Conservation (phyloP, 768 basidiomycete species). For the Psilocybe cubensis region DNA sequence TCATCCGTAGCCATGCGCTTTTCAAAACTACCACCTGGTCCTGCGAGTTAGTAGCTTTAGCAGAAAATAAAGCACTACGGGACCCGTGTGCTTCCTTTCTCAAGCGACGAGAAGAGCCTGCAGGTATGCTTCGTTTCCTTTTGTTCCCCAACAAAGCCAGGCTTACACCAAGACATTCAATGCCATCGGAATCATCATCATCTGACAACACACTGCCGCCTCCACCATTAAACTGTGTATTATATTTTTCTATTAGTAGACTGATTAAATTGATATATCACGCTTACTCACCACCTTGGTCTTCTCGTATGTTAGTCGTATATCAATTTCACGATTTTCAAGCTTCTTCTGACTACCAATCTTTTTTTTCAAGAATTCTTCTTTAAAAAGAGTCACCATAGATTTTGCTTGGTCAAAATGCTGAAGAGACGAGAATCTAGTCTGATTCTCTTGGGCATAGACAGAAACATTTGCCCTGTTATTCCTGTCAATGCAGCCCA, state of each 20-base stretch:
- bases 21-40: no score
- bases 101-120: no score
- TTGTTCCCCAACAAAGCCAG: no score
- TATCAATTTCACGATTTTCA: constrained; percentile 1
- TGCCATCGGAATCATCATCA: no score
- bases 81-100: no score
- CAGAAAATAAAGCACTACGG: no score
- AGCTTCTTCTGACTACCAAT: neutral
- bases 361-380: constrained; percentile 7
- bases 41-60: no score
- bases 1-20: no score
- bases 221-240: neutral
- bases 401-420: neutral
- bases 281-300: neutral
- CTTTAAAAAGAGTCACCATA: neutral
- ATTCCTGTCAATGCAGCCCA: no score
- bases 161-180: no score
- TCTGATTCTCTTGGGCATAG: constrained; percentile 9
- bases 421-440: constrained; percentile 8
- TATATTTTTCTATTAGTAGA: neutral
- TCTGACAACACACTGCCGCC: no score
- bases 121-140: no score
- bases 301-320: neutral
- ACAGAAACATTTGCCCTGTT: constrained; percentile 10
- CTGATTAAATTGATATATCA: neutral